Conservation (phyloP, 176 grass and related monocot genomes). For the Bothriochloa decipiens region DNA sequence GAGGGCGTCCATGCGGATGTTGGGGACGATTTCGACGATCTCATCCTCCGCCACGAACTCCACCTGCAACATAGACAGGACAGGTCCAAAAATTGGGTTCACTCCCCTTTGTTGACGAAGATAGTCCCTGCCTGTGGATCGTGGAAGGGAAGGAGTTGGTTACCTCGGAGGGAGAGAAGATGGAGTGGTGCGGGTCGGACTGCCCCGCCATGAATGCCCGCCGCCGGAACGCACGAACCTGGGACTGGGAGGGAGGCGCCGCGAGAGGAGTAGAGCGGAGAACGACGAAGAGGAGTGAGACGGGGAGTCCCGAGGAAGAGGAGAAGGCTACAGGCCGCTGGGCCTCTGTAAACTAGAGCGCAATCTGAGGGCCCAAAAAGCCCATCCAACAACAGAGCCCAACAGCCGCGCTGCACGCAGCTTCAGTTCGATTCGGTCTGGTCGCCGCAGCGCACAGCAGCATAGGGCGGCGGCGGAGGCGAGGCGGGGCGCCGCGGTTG, state of each 20-base stretch:
- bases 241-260: too few species aligned
- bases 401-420: not conserved
- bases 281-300: too few species aligned
- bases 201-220: slow-evolving; percentile 33
- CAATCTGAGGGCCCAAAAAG: not conserved
- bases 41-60: slow-evolving; percentile 89
- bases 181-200: slow-evolving; percentile 72
- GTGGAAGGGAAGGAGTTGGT: not conserved
- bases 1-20: slow-evolving; percentile 82
- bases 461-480: not conserved
- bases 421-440: not conserved
- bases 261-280: too few species aligned
- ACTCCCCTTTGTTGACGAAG: not conserved
- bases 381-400: not conserved
- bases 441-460: not conserved
- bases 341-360: not conserved
- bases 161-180: slow-evolving; percentile 85
- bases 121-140: not conserved
- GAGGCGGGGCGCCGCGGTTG: not conserved
- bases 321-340: too few species aligned
- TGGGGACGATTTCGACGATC: slow-evolving; percentile 75
- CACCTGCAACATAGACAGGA: slow-evolving; percentile 50
- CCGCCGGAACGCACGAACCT: not conserved
- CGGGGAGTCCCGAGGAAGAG: too few species aligned
- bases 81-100: not conserved